Percentiles rank a stretch among this genome's conserved stretches.
These are phyloP conservation scores for Grosmannia huntii DNA, from an alignment of 2,329 filamentous ascomycete species.

Conservation along the genomic window DNA sequence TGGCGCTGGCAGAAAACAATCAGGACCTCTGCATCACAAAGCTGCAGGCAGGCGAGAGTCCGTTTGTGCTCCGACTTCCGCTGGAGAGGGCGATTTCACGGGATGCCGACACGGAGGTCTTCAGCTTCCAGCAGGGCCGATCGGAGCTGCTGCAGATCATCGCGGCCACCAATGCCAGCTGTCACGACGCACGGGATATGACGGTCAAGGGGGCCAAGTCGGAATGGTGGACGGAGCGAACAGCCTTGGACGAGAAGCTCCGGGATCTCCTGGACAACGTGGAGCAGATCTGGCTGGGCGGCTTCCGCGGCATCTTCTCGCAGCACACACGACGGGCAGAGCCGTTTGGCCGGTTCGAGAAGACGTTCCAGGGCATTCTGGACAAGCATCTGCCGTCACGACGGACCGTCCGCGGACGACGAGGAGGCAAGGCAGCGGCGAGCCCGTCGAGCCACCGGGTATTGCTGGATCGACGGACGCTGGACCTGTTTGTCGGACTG, in stretches of 20 bases:
- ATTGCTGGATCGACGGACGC: slow-evolving; percentile 46
- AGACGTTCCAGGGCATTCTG: slow-evolving; percentile 64
- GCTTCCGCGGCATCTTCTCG: slow-evolving; percentile 89
- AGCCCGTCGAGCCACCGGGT: slow-evolving; percentile 21
- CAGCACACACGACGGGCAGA: slow-evolving; percentile 50
- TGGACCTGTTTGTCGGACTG: slow-evolving; percentile 81
- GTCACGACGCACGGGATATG: slow-evolving; percentile 60
- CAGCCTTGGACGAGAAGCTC: slow-evolving; percentile 65
- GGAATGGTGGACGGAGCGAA: slow-evolving; percentile 82
- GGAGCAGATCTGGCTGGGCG: slow-evolving; percentile 87
- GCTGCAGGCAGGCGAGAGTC: slow-evolving; percentile 59
- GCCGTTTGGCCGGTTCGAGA: slow-evolving; percentile 62
- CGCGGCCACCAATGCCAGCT: slow-evolving; percentile 66
- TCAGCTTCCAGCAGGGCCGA: slow-evolving; percentile 71
- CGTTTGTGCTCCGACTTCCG: slow-evolving; percentile 78
- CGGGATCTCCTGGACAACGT: slow-evolving; percentile 71
- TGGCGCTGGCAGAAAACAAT: slow-evolving; percentile 68
- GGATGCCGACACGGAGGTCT: slow-evolving; percentile 54
- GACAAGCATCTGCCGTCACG: slow-evolving; percentile 80
- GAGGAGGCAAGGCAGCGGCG: slow-evolving; percentile 10
- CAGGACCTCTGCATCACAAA: slow-evolving; percentile 86
- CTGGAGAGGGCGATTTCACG: slow-evolving; percentile 71
- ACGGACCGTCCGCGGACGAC: slow-evolving; percentile 47
- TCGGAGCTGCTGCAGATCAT: slow-evolving; percentile 76
- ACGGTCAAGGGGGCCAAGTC: slow-evolving; percentile 61